Conservation (phyloP, 2,329 filamentous ascomycete genomes). For the Penicillium italicum region DNA sequence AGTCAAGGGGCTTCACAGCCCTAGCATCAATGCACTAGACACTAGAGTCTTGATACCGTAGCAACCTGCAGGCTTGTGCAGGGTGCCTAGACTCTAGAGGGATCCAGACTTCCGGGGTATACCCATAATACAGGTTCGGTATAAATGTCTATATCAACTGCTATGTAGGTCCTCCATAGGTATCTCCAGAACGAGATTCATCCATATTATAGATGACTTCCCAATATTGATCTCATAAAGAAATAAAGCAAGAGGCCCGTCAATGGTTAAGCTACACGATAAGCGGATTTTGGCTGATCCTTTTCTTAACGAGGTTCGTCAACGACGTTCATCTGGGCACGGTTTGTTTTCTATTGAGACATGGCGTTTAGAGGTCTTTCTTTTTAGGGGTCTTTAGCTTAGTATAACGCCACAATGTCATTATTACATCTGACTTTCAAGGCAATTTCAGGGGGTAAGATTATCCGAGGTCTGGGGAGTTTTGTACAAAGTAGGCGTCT, state of each 20-base stretch:
- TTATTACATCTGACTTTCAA: constrained; percentile 4
- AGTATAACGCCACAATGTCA: constrained; percentile 4
- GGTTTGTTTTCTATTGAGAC: background rate
- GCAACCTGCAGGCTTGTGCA: constrained; percentile 14
- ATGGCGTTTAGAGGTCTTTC: background rate
- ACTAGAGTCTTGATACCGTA: constrained; percentile 15
- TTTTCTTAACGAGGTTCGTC: background rate
- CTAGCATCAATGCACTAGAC: constrained; percentile 9
- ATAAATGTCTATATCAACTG: background rate
- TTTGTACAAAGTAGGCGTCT: too few relatives aligned
- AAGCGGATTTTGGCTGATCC: background rate
- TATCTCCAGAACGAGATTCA: background rate
- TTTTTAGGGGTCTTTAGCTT: background rate
- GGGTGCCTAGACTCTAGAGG: constrained; percentile 3
- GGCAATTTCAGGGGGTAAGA: constrained; percentile 4
- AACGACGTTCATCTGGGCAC: background rate
- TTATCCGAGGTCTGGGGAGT: background rate
- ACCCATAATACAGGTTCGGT: background rate
- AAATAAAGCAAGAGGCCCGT: too few relatives aligned
- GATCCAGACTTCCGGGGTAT: constrained; percentile 7
- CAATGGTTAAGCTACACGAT: background rate
- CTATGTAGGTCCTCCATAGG: background rate
- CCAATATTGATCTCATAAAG: too few relatives aligned
- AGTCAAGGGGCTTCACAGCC: background rate
- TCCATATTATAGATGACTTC: background rate